Evolutionary conservation across 176 grass and related monocot genomes (phyloP).

Genomic region (Coix lacrymajobi): DNA sequence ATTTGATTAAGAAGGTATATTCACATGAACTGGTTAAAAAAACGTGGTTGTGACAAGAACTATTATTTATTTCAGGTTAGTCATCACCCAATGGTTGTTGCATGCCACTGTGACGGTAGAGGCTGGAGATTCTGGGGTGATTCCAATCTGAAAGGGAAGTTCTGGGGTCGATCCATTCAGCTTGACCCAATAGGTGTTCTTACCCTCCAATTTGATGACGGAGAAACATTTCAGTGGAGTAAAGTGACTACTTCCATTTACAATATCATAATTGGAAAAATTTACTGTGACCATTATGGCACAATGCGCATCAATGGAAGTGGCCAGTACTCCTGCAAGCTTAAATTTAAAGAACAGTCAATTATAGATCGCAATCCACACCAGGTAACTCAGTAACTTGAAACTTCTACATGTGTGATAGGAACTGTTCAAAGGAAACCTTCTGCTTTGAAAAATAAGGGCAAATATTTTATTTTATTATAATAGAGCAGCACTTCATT

Average conservation of each 20-base stretch:
- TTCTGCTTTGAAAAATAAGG: conserved; percentile 3
- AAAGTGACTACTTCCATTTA: conserved; percentile 99
- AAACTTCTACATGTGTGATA: conserved; percentile 3
- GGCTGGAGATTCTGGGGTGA: conserved; percentile 96
- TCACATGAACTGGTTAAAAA: conserved; percentile 14
- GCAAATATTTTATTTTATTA: not conserved
- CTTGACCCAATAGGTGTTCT: conserved; percentile 93
- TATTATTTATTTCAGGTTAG: conserved; percentile 57
- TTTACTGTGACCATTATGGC: conserved; percentile 98
- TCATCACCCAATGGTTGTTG: conserved; percentile 94
- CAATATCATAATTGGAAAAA: conserved; percentile 99
- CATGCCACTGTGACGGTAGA: conserved; percentile 87
- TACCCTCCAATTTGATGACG: conserved; percentile 93
- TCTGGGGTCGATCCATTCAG: conserved; percentile 96
- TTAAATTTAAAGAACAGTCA: conserved; percentile 97
- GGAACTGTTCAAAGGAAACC: not conserved
- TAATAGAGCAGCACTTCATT: not conserved
- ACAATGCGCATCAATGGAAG: conserved; percentile 92
- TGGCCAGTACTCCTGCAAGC: conserved; percentile 84
- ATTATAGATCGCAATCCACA: conserved; percentile 93
- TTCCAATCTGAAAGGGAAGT: conserved; percentile 95
- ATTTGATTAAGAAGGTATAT: conserved; percentile 12
- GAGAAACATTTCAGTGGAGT: conserved; percentile 91
- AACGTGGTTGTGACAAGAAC: conserved; percentile 9
- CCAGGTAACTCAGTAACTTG: conserved; percentile 52